Evolutionary conservation across 2,329 filamentous ascomycete genomes (phyloP).

Genomic region (Mariannaea elegans): DNA sequence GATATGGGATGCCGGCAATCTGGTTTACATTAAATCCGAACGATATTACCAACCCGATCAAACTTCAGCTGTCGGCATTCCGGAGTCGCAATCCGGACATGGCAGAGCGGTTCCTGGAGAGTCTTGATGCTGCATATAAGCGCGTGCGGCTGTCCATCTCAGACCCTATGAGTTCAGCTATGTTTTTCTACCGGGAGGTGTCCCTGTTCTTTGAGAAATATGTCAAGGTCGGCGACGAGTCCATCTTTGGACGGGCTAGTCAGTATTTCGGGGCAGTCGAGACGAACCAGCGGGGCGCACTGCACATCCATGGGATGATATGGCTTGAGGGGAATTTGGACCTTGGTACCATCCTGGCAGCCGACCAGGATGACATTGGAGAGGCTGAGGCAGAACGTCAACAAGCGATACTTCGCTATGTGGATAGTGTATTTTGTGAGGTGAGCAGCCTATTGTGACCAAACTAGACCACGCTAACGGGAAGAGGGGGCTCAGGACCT

Average conservation of each 20-base stretch:
- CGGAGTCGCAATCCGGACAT: background rate
- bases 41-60: constrained; percentile 5
- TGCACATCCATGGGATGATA: background rate
- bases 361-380: background rate
- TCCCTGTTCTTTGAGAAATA: constrained; percentile 13
- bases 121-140: background rate
- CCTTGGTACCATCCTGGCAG: background rate
- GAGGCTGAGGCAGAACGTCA: no score
- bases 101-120: background rate
- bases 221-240: background rate
- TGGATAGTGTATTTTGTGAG: constrained; percentile 19
- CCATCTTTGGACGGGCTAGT: constrained; percentile 4
- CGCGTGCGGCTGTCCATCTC: background rate
- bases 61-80: background rate
- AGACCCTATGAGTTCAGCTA: background rate
- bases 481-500: no score
- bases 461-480: background rate
- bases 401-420: no score
- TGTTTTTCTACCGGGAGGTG: constrained; percentile 11
- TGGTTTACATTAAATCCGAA: constrained; percentile 12
- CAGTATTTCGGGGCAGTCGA: background rate
- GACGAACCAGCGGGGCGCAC: background rate
- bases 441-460: background rate
- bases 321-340: background rate
- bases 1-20: background rate